Base-by-base conservation (phyloP, 169 alveolate species). In the Cryptosporidium viatorum region DNA sequence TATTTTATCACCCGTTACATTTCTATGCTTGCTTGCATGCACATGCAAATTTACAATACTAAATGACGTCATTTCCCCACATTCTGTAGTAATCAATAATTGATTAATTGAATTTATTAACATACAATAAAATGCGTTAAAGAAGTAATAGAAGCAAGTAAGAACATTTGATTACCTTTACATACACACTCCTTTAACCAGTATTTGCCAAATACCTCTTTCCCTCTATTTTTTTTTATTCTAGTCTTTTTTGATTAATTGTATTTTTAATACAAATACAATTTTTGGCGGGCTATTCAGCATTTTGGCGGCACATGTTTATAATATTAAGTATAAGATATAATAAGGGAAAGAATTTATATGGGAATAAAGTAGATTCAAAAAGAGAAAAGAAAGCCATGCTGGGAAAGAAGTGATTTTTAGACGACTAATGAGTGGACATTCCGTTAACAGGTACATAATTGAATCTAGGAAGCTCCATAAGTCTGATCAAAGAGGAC, bases 401-500 rank as follows among this genome's bases (percentile, higher is more conserved):
- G 12, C 37, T 26, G 7, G 14, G 3, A 26, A 55, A 9, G 14
- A 26, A 3, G 14, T 6, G 67, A 26, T 0, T 26, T n/a, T 3
- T 26, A 26, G 12, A 55, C 35, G 1, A 55, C 21, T 55, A 1
- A 73, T 73, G 86, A 55, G 41, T 31, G 86, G 86, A 12, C 31
- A 58, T 14, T 26, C 50, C 26, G 86, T 73, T 18, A 73, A 31
- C 7, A 37, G 65, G 23, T 45, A 80, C 55, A 48, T 43, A 14
- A 60, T 80, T 33, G 80, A 65, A 31, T 62, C 80, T 12, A 45
- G 45, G 39, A 80, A 80, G 74, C 37, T 80, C 16, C 75, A 62
- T 33, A 80, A 48, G 29, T 80, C 89, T 12, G 68, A 80, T 9
- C 89, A 80, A 43, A 59, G 51, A n/a, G 89, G 89, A 4, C 89